These are phyloP conservation scores for Penicillium lividum DNA, from an alignment of 495 filamentous ascomycete species.

Conservation along the genomic window DNA sequence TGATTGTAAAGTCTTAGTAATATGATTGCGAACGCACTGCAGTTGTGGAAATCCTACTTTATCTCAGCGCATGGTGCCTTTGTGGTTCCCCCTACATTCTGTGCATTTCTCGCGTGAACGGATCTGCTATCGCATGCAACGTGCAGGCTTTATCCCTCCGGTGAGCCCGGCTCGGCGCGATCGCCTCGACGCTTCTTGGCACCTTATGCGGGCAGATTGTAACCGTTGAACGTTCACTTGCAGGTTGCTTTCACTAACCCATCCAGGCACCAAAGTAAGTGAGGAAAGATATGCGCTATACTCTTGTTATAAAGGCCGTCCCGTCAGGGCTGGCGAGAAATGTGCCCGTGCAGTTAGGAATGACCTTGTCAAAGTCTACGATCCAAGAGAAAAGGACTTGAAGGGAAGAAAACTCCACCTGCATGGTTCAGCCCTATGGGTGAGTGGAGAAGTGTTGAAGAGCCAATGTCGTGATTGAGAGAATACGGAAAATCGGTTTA, in stretches of 20 bases:
- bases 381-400: too few species aligned
- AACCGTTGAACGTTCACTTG: background rate
- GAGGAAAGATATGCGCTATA: too few species aligned
- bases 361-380: too few species aligned
- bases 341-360: too few species aligned
- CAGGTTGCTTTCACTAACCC: too few species aligned
- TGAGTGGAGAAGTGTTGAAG: background rate
- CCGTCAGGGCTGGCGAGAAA: too few species aligned
- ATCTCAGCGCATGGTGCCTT: background rate
- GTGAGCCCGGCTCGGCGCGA: background rate
- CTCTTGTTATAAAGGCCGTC: too few species aligned
- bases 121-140: background rate
- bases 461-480: slow-evolving; percentile 5
- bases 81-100: background rate
- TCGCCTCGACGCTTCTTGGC: background rate
- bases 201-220: background rate
- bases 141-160: background rate
- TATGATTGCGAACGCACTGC: too few species aligned
- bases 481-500: background rate
- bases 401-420: too few species aligned
- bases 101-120: background rate
- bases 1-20: too few species aligned
- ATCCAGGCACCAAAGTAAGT: background rate
- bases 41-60: background rate
- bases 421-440: slow-evolving; percentile 2